Evolutionary conservation across 2,329 filamentous ascomycete genomes (phyloP).

Genomic region (Penicillium sp.): DNA sequence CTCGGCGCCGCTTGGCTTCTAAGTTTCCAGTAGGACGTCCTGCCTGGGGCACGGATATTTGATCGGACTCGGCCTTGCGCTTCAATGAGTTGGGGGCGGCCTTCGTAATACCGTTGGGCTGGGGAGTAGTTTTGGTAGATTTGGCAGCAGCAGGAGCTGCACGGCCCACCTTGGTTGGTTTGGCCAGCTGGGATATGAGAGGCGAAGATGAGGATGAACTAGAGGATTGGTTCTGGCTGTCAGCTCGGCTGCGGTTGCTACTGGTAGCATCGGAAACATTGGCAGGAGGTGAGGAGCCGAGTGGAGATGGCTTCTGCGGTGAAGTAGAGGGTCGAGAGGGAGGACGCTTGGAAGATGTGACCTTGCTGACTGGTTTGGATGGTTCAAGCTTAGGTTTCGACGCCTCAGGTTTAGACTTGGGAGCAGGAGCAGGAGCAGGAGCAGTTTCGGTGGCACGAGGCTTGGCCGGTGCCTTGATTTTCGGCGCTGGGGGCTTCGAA

Average conservation of each 20-base stretch:
- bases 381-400: slow-evolving; percentile 23
- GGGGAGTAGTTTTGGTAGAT: slow-evolving; percentile 4
- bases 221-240: slow-evolving; percentile 43
- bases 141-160: slow-evolving; percentile 21
- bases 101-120: slow-evolving; percentile 31
- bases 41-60: slow-evolving; percentile 19
- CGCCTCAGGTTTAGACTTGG: slow-evolving; percentile 20
- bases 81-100: slow-evolving; percentile 35
- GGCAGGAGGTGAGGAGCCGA: slow-evolving; percentile 59
- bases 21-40: slow-evolving; percentile 37
- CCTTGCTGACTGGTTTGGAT: slow-evolving; percentile 27
- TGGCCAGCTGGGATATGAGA: slow-evolving; percentile 39
- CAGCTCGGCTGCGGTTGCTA: slow-evolving; percentile 39
- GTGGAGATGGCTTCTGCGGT: slow-evolving; percentile 60
- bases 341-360: slow-evolving; percentile 35
- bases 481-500: slow-evolving; percentile 15
- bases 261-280: slow-evolving; percentile 58
- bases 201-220: slow-evolving; percentile 47
- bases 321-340: slow-evolving; percentile 48
- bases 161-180: slow-evolving; percentile 23
- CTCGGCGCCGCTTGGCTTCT: slow-evolving; percentile 42
- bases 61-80: slow-evolving; percentile 41
- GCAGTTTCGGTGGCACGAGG: slow-evolving; percentile 16
- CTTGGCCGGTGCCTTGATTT: slow-evolving; percentile 18
- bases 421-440: slow-evolving; percentile 16